Base-by-base conservation (phyloP, 495 filamentous ascomycete genomes). In the Venustampulla echinocandica region DNA sequence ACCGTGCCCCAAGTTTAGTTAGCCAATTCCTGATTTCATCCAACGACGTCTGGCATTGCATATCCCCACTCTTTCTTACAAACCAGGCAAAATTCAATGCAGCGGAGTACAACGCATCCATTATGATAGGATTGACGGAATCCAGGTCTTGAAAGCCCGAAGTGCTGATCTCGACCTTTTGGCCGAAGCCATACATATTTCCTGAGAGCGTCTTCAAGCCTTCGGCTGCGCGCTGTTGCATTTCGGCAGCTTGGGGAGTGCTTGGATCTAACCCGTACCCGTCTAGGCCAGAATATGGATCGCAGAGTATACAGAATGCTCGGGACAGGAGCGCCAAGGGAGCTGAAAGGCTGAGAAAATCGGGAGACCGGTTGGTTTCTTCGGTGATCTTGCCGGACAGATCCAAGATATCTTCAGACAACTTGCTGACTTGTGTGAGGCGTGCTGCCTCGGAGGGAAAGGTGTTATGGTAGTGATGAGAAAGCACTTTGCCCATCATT, bases 401-500 rank as follows among this genome's bases (percentile, higher is more conserved):
- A 5, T 15, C 18, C 0, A 52, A 59, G 15, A 46, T 28, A 2
- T 61, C 61, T 30, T 54, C n/a, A 40, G 66, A 52, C 4, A 62
- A 47, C 35, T 59, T 48, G 49, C 50, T 41, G 20, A 51, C 53
- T 19, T 28, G 46, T 25, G 6, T 43, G 22, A 34, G 55, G 23
- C n/a, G 22, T 11, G 13, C 42, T 14, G 32, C 56, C 54, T 47
- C 54, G 21, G 20, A 50, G 39, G 35, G 18, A 11, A 42, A 30
- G 3, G 20, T 28, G 3, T 49, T 24, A 25, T 38, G 40, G 42
- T 60, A 45, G 23, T 64, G 57, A 33, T 62, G 57, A 21, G 15
- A 19, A 1, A 73, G 37, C 15, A 69, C 66, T 39, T 64, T 64
- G 13, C 69, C 66, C 11, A 70, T 54, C 34, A 69, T 45, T 9